phyloP scores from a whole-genome alignment of 805 yeast species.

The Dipodascopsis uninucleata region DNA sequence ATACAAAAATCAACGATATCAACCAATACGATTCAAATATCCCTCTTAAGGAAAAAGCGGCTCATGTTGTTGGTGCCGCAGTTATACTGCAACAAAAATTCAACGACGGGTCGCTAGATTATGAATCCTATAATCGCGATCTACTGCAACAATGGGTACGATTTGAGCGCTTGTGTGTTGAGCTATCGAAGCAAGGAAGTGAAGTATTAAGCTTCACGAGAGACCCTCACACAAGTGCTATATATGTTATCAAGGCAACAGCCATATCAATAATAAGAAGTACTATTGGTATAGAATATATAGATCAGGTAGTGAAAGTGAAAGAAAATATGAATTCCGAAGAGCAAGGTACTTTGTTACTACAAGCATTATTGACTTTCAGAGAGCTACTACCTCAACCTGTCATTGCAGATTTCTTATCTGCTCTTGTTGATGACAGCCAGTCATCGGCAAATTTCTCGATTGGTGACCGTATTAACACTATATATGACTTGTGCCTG shows the following conservation, averaged over 20 bases:
- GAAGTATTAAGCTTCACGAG: conserved; percentile 56
- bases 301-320: conserved; percentile 27
- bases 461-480: conserved; percentile 22
- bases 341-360: conserved; percentile 26
- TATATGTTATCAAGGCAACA: conserved; percentile 39
- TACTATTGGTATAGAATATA: conserved; percentile 34
- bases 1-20: conserved; percentile 30
- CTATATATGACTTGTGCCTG: conserved; percentile 19
- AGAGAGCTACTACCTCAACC: conserved; percentile 41
- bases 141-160: conserved; percentile 60
- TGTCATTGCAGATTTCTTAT: conserved; percentile 37
- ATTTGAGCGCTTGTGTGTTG: conserved; percentile 68
- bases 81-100: conserved; percentile 26
- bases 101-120: conserved; percentile 27
- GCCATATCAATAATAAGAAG: conserved; percentile 39
- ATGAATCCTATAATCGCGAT: conserved; percentile 39
- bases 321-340: neutral
- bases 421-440: conserved; percentile 40
- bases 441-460: conserved; percentile 17
- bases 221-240: conserved; percentile 36
- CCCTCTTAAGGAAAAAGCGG: conserved; percentile 39
- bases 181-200: conserved; percentile 55
- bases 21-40: conserved; percentile 18
- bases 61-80: conserved; percentile 36
- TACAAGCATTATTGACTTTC: conserved; percentile 42